These are phyloP conservation scores for Fagopyrum homotropicum DNA, from an alignment of 148 eudicot genomes.

Conservation along the genomic window DNA sequence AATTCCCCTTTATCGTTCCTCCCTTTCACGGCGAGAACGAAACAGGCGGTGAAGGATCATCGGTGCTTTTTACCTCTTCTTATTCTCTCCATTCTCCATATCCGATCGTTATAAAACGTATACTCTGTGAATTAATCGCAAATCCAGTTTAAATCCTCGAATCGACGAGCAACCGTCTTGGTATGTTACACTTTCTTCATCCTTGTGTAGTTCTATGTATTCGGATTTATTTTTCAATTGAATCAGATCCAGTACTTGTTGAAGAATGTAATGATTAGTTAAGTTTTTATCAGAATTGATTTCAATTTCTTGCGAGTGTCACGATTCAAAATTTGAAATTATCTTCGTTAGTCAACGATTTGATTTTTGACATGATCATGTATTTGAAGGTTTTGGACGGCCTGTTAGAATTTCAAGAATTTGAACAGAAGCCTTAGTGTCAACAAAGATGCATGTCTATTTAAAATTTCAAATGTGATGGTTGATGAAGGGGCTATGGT, in stretches of 20 bases:
- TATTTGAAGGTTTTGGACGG: background rate
- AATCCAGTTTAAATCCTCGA: background rate
- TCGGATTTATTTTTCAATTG: background rate
- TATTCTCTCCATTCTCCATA: background rate
- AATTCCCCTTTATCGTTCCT: background rate
- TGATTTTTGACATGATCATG: background rate
- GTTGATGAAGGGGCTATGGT: background rate
- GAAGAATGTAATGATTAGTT: background rate
- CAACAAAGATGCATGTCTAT: background rate
- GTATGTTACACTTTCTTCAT: background rate
- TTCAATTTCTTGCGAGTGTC: background rate
- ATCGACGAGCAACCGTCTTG: background rate
- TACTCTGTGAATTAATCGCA: background rate
- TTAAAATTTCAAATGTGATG: background rate
- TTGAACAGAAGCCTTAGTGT: background rate
- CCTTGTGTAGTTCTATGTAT: background rate
- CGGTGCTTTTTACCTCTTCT: background rate
- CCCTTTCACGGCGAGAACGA: background rate
- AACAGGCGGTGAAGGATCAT: background rate
- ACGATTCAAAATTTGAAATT: background rate
- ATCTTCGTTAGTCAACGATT: background rate
- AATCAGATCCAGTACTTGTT: conserved; percentile 2
- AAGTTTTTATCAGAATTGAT: background rate
- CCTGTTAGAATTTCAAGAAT: background rate
- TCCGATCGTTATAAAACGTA: background rate